These are phyloP conservation scores for Exophiala lecanii-corni DNA, from an alignment of 2,329 filamentous ascomycete species.

Conservation along the genomic window DNA sequence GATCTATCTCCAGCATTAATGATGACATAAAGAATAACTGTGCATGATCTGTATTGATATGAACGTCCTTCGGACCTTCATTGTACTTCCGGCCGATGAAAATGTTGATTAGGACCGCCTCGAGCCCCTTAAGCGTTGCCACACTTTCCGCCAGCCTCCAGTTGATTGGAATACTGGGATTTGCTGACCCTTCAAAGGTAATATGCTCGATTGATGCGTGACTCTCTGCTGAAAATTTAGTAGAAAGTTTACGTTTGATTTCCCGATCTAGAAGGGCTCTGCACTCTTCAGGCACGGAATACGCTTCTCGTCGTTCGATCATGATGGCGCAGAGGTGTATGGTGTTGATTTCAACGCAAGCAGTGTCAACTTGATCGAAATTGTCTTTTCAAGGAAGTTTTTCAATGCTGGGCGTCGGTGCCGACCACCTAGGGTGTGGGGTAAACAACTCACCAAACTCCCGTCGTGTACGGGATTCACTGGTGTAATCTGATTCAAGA, in stretches of 20 bases:
- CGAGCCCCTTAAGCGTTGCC: slow-evolving; percentile 5
- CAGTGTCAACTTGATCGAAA: too few species aligned
- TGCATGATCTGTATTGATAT: slow-evolving; percentile 12
- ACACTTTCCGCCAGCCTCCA: slow-evolving; percentile 9
- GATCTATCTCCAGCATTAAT: slow-evolving; percentile 4
- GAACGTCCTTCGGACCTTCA: slow-evolving; percentile 4
- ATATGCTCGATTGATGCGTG: background rate
- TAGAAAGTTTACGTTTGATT: background rate
- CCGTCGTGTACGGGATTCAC: too few species aligned
- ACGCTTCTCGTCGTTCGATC: background rate
- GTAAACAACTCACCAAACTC: too few species aligned
- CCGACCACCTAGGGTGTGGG: too few species aligned
- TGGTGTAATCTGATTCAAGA: too few species aligned
- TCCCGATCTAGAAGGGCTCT: background rate
- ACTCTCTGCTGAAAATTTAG: slow-evolving; percentile 5
- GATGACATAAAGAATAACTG: slow-evolving; percentile 8
- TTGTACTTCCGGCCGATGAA: slow-evolving; percentile 6
- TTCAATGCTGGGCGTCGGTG: too few species aligned
- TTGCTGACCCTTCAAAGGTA: slow-evolving; percentile 3
- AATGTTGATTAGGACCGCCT: slow-evolving; percentile 5
- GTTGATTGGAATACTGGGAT: slow-evolving; percentile 6
- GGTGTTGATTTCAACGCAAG: too few species aligned
- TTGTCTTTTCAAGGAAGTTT: too few species aligned
- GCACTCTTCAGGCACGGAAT: slow-evolving; percentile 9
- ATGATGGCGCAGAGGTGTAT: too few species aligned